Conservation (phyloP, 805 yeast genomes). For the Priceomyces medius region DNA sequence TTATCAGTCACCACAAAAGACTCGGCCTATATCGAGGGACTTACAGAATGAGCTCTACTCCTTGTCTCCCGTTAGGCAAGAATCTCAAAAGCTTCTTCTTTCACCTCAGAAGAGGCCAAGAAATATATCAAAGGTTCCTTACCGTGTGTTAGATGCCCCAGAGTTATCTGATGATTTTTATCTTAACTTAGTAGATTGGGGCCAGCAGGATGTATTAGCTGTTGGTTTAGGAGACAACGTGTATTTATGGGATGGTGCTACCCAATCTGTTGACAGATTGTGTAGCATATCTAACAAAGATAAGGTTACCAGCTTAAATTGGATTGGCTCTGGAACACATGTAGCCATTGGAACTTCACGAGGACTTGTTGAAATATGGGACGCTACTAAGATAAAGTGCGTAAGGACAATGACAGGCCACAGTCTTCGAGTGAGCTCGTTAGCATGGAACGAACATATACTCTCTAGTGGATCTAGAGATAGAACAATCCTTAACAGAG, state of each 20-base stretch:
- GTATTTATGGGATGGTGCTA: conserved; percentile 85
- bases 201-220: conserved; percentile 80
- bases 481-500: conserved; percentile 79
- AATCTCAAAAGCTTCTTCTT: conserved; percentile 72
- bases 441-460: conserved; percentile 93
- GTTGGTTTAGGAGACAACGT: conserved; percentile 89
- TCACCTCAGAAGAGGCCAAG: conserved; percentile 82
- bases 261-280: conserved; percentile 78
- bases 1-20: conserved; percentile 68
- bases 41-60: conserved; percentile 76
- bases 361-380: conserved; percentile 94
- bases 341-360: conserved; percentile 85
- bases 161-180: conserved; percentile 93
- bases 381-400: conserved; percentile 76
- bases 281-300: conserved; percentile 69
- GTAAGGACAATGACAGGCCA: conserved; percentile 94
- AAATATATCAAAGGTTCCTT: conserved; percentile 81
- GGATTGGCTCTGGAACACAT: conserved; percentile 96
- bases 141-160: conserved; percentile 93
- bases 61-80: conserved; percentile 84
- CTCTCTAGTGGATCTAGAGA: conserved; percentile 87
- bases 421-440: conserved; percentile 74
- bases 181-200: conserved; percentile 93
- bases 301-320: conserved; percentile 75
- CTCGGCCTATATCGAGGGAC: conserved; percentile 61